phyloP scores from a whole-genome alignment of 306 rosid genomes.

The Sechiopsis laciniata region DNA sequence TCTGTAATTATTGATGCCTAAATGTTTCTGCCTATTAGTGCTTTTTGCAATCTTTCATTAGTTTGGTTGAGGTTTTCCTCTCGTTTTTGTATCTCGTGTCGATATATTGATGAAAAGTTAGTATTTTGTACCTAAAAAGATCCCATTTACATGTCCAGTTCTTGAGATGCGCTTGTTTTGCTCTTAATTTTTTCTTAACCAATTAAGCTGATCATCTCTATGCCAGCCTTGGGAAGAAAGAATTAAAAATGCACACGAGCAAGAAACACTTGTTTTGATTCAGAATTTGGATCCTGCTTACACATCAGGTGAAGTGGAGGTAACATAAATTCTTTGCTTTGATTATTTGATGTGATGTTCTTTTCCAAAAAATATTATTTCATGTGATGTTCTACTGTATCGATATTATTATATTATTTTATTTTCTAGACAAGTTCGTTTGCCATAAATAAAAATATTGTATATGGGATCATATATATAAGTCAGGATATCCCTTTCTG shows the following conservation, averaged over 20 bases:
- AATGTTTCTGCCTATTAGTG: background rate
- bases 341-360: background rate
- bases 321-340: conserved; percentile 28
- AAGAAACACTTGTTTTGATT: conserved; percentile 62
- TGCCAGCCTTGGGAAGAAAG: conserved; percentile 84
- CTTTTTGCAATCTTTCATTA: background rate
- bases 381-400: background rate
- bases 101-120: background rate
- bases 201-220: conserved; percentile 11
- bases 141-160: background rate
- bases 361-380: too few species aligned
- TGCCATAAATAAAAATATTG: background rate
- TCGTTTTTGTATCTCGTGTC: background rate
- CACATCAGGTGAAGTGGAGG: conserved; percentile 75
- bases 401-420: background rate
- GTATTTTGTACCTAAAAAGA: background rate
- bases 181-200: background rate
- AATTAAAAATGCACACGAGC: conserved; percentile 50
- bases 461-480: background rate
- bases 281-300: conserved; percentile 76
- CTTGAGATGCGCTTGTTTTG: background rate
- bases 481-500: background rate
- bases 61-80: background rate
- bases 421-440: background rate
- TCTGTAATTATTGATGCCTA: background rate